A percentile compares a stretch with the other conserved stretches of the same genome.
These are phyloP conservation scores for Termitomyces sp. DNA, from an alignment of 768 basidiomycete genomes.

Conservation along the genomic window DNA sequence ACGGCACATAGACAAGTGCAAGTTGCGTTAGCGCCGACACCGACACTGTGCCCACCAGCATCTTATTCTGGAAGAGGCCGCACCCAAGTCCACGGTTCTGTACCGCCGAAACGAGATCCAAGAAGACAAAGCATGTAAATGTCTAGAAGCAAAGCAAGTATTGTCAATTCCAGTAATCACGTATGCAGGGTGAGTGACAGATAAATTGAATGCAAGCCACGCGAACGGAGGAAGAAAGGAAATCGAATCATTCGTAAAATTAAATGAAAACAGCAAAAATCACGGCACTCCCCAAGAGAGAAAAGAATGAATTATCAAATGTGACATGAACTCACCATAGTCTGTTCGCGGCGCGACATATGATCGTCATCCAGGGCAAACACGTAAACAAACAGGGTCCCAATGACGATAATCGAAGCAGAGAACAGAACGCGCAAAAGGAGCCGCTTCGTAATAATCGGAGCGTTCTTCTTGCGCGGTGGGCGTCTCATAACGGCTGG, in stretches of 20 bases:
- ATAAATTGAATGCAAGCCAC: neutral
- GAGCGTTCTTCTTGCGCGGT: conserved; percentile 89
- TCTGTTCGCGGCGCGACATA: conserved; percentile 87
- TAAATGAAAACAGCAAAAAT: conserved; percentile 4
- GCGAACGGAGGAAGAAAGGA: neutral
- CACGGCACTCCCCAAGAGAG: neutral
- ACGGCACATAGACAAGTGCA: conserved; percentile 82
- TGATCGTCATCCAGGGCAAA: conserved; percentile 80
- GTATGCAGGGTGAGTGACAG: neutral
- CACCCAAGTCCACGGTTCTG: conserved; percentile 93
- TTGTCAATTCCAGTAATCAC: neutral
- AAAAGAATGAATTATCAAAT: neutral
- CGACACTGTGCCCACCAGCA: conserved; percentile 86
- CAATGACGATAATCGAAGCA: conserved; percentile 86
- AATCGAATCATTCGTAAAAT: neutral
- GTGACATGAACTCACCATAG: conserved; percentile 62
- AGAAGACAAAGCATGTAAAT: conserved; percentile 95
- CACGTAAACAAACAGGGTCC: conserved; percentile 84
- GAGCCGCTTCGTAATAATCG: conserved; percentile 75
- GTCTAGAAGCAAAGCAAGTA: conserved; percentile 49
- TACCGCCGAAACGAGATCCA: conserved; percentile 91
- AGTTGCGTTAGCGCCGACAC: conserved; percentile 85
- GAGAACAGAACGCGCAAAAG: conserved; percentile 86
- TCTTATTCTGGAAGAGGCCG: conserved; percentile 78
- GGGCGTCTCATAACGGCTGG: conserved; percentile 89